Evolutionary conservation across 768 basidiomycete species (phyloP).

Genomic region (Hygrocybe coccinea): DNA sequence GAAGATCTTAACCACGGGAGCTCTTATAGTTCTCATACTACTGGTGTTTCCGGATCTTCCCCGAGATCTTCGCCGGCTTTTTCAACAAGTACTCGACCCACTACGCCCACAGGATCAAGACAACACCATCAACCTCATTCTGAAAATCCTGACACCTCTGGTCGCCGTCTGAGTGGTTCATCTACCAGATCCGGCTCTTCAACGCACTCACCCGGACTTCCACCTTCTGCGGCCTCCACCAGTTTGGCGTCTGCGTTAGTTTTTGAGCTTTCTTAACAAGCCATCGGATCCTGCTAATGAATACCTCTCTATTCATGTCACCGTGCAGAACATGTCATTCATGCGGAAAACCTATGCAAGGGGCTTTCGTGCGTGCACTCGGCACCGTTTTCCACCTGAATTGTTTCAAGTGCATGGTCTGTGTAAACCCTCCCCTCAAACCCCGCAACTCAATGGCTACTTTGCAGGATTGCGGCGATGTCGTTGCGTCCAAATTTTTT

Average conservation of each 20-base stretch:
- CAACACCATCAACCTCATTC: slow-evolving; percentile 49
- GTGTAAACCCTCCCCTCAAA: slow-evolving; percentile 25
- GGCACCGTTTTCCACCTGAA: slow-evolving; percentile 93
- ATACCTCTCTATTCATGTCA: slow-evolving; percentile 25
- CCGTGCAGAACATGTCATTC: slow-evolving; percentile 62
- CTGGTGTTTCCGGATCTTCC: slow-evolving; percentile 31
- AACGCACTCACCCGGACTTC: slow-evolving; percentile 33
- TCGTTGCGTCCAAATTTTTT: slow-evolving; percentile 98
- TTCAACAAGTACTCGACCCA: slow-evolving; percentile 51
- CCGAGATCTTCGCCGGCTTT: slow-evolving; percentile 44
- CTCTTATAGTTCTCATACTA: slow-evolving; percentile 23
- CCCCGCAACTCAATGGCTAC: slow-evolving; percentile 10
- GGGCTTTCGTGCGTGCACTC: slow-evolving; percentile 93
- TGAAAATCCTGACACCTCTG: slow-evolving; percentile 47
- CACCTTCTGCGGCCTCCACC: slow-evolving; percentile 53
- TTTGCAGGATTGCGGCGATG: slow-evolving; percentile 85
- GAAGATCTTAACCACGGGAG: slow-evolving; percentile 63
- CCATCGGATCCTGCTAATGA: slow-evolving; percentile 2
- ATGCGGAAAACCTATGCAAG: slow-evolving; percentile 80
- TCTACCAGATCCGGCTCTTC: slow-evolving; percentile 57
- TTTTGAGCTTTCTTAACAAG: neutral
- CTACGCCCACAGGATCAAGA: slow-evolving; percentile 50
- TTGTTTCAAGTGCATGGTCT: slow-evolving; percentile 96
- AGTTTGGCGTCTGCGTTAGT: slow-evolving; percentile 10
- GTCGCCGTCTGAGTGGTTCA: slow-evolving; percentile 44